These are phyloP conservation scores for Jimgerdemannia flammicorona DNA, from an alignment of 192 early-diverging fungal species.

Conservation along the genomic window DNA sequence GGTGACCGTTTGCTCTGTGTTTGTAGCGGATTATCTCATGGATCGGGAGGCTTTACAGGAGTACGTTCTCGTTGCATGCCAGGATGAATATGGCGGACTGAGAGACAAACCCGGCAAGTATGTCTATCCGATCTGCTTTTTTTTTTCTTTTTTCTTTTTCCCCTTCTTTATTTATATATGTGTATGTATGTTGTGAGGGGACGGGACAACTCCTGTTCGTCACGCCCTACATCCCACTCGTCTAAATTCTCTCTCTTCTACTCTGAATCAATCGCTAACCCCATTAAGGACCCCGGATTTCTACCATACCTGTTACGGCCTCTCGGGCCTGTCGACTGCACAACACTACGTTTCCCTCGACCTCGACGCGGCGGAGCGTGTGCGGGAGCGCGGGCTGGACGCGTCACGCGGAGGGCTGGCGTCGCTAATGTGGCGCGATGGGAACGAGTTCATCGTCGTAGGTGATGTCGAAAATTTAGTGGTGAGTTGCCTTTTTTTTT, in stretches of 20 bases:
- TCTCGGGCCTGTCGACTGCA: constrained; percentile 79
- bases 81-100: constrained; percentile 74
- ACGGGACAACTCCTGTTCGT: neutral
- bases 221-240: too few relatives aligned
- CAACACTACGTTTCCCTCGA: constrained; percentile 69
- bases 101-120: constrained; percentile 91
- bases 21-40: constrained; percentile 39
- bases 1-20: neutral
- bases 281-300: constrained; percentile 62
- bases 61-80: constrained; percentile 88
- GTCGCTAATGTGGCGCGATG: constrained; percentile 36
- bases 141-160: too few relatives aligned
- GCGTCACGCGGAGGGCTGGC: constrained; percentile 30
- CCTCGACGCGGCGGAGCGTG: constrained; percentile 2
- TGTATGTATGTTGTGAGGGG: too few relatives aligned
- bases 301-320: constrained; percentile 94
- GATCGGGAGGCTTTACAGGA: constrained; percentile 74
- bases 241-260: neutral
- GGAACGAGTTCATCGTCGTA: constrained; percentile 27
- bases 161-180: too few relatives aligned
- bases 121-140: constrained; percentile 1
- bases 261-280: neutral
- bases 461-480: constrained; percentile 51
- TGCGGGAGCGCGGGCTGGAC: constrained; percentile 19
- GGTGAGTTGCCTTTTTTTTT: constrained; percentile 18